Conservation (phyloP, 495 filamentous ascomycete species). For the Aspergillus asperescens region DNA sequence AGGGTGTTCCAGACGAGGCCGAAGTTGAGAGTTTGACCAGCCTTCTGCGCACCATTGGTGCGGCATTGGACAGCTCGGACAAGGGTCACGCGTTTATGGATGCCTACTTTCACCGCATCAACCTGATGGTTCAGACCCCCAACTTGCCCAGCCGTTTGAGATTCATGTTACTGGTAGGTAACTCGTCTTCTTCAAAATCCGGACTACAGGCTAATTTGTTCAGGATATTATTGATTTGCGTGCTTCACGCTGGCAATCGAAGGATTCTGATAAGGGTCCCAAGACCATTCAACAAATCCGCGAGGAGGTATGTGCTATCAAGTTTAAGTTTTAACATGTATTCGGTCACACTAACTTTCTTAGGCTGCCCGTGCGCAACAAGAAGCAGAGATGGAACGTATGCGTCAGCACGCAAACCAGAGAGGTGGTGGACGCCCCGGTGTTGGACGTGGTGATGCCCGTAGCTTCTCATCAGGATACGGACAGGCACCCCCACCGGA, state of each 20-base stretch:
- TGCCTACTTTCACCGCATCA: constrained; percentile 87
- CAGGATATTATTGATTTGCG: constrained; percentile 84
- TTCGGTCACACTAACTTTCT: constrained; percentile 16
- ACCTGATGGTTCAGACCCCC: constrained; percentile 66
- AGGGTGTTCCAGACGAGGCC: constrained; percentile 87
- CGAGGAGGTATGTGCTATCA: constrained; percentile 59
- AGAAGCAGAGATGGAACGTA: constrained; percentile 52
- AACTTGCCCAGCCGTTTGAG: constrained; percentile 77
- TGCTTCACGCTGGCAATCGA: constrained; percentile 67
- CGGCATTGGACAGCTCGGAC: constrained; percentile 73
- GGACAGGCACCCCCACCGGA: constrained; percentile 61
- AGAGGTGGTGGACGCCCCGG: constrained; percentile 52
- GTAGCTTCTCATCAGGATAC: constrained; percentile 66
- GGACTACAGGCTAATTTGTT: not conserved
- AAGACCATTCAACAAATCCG: constrained; percentile 93
- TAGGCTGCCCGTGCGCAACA: constrained; percentile 67
- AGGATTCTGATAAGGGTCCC: constrained; percentile 83
- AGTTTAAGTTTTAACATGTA: not conserved
- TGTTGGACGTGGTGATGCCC: constrained; percentile 78
- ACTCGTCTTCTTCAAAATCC: not conserved
- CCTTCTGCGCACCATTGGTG: constrained; percentile 85
- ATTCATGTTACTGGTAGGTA: constrained; percentile 88
- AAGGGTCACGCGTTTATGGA: constrained; percentile 81
- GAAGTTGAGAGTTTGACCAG: constrained; percentile 93
- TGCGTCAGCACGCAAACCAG: constrained; percentile 43